Percentiles rank a stretch among this genome's conserved stretches.
Conservation (phyloP, 1,284 basidiomycete genomes). For the Wallemia hederae region DNA sequence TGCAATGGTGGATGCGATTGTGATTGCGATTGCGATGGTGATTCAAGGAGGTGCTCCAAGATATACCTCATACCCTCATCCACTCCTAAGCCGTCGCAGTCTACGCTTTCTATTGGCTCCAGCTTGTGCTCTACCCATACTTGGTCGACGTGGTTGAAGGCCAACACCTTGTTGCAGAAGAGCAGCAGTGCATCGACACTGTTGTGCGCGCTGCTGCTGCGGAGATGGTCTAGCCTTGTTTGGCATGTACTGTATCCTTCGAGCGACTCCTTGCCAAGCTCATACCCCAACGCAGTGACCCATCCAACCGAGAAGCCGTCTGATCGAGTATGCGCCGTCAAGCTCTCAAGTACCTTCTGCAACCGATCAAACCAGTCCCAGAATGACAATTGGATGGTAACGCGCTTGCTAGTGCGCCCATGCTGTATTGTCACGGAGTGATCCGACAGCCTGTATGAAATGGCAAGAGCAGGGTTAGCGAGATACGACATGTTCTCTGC, state of each 20-base stretch:
- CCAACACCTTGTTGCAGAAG: constrained; percentile 17
- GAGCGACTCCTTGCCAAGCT: constrained; percentile 24
- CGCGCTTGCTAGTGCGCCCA: not conserved
- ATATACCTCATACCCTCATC: not conserved
- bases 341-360: constrained; percentile 7
- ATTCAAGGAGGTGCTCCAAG: not conserved
- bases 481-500: constrained; percentile 11
- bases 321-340: constrained; percentile 1
- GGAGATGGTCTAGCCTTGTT: not conserved
- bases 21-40: not conserved
- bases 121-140: constrained; percentile 20
- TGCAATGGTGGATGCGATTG: not conserved
- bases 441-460: constrained; percentile 9
- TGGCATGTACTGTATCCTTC: constrained; percentile 10
- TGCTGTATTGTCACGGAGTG: not conserved
- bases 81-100: not conserved
- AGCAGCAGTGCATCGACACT: constrained; percentile 13
- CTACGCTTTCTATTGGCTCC: constrained; percentile 7
- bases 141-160: constrained; percentile 14
- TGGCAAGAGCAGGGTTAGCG: constrained; percentile 9
- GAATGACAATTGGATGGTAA: constrained; percentile 6
- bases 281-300: constrained; percentile 24
- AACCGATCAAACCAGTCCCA: constrained; percentile 10
- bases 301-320: constrained; percentile 20
- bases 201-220: constrained; percentile 10